Evolutionary conservation across 345 rosid genomes (phyloP).

Genomic region (Dipteronia sinensis): DNA sequence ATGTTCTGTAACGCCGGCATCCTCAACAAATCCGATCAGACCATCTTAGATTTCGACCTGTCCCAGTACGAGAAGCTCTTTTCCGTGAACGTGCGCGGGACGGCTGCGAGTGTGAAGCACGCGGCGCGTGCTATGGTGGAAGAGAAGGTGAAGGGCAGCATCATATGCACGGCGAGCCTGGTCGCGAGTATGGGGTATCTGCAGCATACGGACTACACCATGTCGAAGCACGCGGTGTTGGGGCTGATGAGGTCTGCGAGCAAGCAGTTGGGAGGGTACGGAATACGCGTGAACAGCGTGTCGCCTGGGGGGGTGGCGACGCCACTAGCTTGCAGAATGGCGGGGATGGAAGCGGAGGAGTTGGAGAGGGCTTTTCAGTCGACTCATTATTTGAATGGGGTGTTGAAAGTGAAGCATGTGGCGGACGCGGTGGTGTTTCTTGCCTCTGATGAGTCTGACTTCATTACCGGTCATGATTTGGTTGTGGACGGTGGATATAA

Average conservation of each 20-base stretch:
- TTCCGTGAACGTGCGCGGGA: conserved; percentile 31
- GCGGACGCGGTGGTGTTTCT: conserved; percentile 33
- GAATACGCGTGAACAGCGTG: conserved; percentile 37
- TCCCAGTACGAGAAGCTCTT: conserved; percentile 17
- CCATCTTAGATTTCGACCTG: conserved; percentile 24
- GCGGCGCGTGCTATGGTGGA: conserved; percentile 39
- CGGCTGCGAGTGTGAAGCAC: conserved; percentile 30
- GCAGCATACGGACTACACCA: conserved; percentile 20
- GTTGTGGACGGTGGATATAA: conserved; percentile 25
- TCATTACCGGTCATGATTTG: conserved; percentile 27
- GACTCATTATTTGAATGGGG: background rate
- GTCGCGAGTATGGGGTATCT: conserved; percentile 8
- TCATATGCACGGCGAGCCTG: conserved; percentile 33
- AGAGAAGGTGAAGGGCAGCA: conserved; percentile 27
- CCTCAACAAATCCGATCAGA: conserved; percentile 16
- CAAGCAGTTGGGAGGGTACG: conserved; percentile 29
- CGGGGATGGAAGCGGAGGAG: conserved; percentile 15
- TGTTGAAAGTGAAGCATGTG: conserved; percentile 19
- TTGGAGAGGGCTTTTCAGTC: background rate
- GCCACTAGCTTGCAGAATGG: background rate
- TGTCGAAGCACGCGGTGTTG: conserved; percentile 37
- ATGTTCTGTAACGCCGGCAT: conserved; percentile 39
- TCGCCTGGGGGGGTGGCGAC: conserved; percentile 30
- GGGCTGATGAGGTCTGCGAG: conserved; percentile 36
- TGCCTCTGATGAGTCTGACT: conserved; percentile 23